These are phyloP conservation scores for Reticulascus tulasneorum DNA, from an alignment of 2,329 filamentous ascomycete species.

Conservation along the genomic window DNA sequence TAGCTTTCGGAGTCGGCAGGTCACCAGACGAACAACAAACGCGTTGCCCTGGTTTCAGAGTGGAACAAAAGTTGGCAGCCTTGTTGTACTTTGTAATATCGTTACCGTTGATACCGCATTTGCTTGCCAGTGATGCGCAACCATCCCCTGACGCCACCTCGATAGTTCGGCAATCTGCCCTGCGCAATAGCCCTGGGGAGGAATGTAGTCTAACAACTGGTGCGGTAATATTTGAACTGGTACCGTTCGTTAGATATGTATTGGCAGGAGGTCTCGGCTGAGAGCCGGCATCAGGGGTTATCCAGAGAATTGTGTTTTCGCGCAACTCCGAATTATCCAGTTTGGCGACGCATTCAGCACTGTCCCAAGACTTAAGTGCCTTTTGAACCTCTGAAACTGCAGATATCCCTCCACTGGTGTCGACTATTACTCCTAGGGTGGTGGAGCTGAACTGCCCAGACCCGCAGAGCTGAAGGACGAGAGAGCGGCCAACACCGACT, in stretches of 20 bases:
- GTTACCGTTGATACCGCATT: constrained; percentile 19
- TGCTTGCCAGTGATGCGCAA: constrained; percentile 18
- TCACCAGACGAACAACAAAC: constrained; percentile 18
- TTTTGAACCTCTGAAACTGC: too few species aligned
- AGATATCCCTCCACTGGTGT: too few species aligned
- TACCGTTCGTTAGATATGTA: constrained; percentile 21
- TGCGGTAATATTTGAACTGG: constrained; percentile 17
- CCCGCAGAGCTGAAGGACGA: too few species aligned
- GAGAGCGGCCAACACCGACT: too few species aligned
- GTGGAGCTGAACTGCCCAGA: too few species aligned
- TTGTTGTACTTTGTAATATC: constrained; percentile 24
- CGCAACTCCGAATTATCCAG: too few species aligned
- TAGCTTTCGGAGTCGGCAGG: constrained; percentile 15
- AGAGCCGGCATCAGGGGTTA: too few species aligned
- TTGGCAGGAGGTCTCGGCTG: constrained; percentile 14
- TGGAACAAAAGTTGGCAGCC: constrained; percentile 15
- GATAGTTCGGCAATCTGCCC: constrained; percentile 2
- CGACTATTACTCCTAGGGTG: too few species aligned
- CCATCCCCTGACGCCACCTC: constrained; percentile 16
- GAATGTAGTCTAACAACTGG: background rate
- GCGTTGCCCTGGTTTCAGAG: constrained; percentile 13
- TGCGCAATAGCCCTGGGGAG: background rate
- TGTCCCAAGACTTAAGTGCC: constrained; percentile 24
- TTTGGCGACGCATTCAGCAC: constrained; percentile 22
- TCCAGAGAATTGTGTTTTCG: too few species aligned